Evolutionary conservation across 2,329 filamentous ascomycete genomes (phyloP).

Genomic region (Penicillium paneum): DNA sequence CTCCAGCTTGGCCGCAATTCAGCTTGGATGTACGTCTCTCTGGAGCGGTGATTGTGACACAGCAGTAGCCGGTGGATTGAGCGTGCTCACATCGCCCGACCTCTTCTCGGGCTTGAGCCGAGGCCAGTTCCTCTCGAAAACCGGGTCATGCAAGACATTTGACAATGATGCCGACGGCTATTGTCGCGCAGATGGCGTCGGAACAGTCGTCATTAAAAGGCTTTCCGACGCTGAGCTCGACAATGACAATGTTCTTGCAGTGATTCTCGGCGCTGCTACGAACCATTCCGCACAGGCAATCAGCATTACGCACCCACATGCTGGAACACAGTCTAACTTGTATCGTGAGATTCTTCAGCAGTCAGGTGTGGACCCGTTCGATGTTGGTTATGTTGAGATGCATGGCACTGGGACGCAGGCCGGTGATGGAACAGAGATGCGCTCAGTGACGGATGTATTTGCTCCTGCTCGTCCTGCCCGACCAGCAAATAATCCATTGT

Average conservation of each 20-base stretch:
- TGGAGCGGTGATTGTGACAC: slow-evolving; percentile 74
- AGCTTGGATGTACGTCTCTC: slow-evolving; percentile 67
- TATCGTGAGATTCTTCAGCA: slow-evolving; percentile 38
- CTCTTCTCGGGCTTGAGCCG: slow-evolving; percentile 71
- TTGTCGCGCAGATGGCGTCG: slow-evolving; percentile 52
- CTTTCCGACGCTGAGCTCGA: slow-evolving; percentile 51
- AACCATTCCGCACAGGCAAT: slow-evolving; percentile 49
- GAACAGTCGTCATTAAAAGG: slow-evolving; percentile 51
- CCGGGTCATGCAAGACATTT: slow-evolving; percentile 51
- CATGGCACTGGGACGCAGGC: slow-evolving; percentile 45
- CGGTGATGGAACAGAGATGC: slow-evolving; percentile 40
- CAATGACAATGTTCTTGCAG: slow-evolving; percentile 43
- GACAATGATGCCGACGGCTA: slow-evolving; percentile 53
- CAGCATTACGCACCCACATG: slow-evolving; percentile 45
- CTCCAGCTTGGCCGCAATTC: slow-evolving; percentile 54
- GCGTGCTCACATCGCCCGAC: slow-evolving; percentile 69
- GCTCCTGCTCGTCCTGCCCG: slow-evolving; percentile 23
- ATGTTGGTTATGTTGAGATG: slow-evolving; percentile 41
- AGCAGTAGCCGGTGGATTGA: slow-evolving; percentile 72
- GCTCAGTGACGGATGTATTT: slow-evolving; percentile 38
- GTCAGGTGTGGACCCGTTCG: slow-evolving; percentile 36
- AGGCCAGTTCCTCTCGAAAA: slow-evolving; percentile 29
- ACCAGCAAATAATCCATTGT: slow-evolving; percentile 27
- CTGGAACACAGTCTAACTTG: slow-evolving; percentile 37
- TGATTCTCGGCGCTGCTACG: slow-evolving; percentile 43